A percentile compares a stretch with the other conserved stretches of the same genome.
phyloP scores from a whole-genome alignment of 768 basidiomycete species.

The Rhodocollybia butyracea region DNA sequence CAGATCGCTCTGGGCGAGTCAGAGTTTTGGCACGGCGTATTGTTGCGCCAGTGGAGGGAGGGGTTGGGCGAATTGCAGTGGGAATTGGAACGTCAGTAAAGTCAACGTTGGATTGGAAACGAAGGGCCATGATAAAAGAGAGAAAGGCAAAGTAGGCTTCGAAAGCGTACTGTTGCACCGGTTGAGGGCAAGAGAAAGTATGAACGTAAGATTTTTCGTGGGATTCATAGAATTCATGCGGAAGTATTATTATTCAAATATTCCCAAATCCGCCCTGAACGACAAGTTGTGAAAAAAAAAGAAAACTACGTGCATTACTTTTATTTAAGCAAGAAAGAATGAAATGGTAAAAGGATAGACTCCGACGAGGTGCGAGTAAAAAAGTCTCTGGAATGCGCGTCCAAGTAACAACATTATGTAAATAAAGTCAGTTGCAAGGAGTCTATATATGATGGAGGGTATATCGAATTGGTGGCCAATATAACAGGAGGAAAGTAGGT shows the following conservation, averaged over 20 bases:
- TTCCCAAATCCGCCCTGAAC: too few relatives aligned
- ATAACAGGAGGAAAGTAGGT: not conserved
- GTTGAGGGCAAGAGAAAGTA: slow-evolving; percentile 4
- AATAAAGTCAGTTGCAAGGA: too few relatives aligned
- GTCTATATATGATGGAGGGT: not conserved
- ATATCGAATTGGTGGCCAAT: not conserved
- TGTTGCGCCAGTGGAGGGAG: slow-evolving; percentile 52
- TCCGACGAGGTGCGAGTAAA: not conserved
- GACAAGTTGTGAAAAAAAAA: too few relatives aligned
- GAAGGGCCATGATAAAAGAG: slow-evolving; percentile 46
- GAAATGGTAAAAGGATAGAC: not conserved
- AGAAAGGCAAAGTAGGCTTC: slow-evolving; percentile 16
- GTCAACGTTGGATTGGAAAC: slow-evolving; percentile 51
- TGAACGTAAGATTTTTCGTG: not conserved
- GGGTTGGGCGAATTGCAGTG: slow-evolving; percentile 44
- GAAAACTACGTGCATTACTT: too few relatives aligned
- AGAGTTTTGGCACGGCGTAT: slow-evolving; percentile 92
- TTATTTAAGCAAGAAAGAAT: not conserved
- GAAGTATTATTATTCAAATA: too few relatives aligned
- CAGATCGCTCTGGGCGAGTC: slow-evolving; percentile 91
- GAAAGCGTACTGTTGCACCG: slow-evolving; percentile 9
- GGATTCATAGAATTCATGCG: too few relatives aligned
- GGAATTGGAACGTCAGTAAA: slow-evolving; percentile 67
- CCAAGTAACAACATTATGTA: too few relatives aligned
- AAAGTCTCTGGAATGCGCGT: too few relatives aligned